phyloP scores from a whole-genome alignment of 2,329 filamentous ascomycete species.

The Arthrobotrys musiformis region DNA sequence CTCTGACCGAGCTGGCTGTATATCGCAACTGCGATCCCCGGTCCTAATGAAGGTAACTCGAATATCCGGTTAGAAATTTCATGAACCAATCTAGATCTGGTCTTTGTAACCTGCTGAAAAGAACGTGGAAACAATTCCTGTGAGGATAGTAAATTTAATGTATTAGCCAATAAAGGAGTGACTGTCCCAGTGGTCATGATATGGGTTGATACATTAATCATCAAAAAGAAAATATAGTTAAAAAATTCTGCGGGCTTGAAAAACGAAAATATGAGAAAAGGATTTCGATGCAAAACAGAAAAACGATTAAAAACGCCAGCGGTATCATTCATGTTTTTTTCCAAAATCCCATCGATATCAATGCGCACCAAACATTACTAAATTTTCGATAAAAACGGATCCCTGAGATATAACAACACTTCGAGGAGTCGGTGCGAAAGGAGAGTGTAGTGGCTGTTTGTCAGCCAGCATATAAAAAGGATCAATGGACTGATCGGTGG shows the following conservation, averaged over 20 bases:
- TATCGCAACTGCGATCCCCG: not conserved
- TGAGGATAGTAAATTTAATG: not conserved
- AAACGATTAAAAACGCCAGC: not conserved
- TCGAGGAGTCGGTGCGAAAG: not conserved
- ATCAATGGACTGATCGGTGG: not conserved
- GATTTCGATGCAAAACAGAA: not conserved
- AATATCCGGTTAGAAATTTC: not conserved
- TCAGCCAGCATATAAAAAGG: not conserved
- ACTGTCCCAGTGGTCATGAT: not conserved
- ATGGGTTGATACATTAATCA: conserved; percentile 9
- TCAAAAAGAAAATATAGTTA: not conserved
- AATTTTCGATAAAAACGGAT: not conserved
- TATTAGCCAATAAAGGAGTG: conserved; percentile 16
- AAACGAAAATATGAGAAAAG: not conserved
- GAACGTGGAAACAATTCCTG: not conserved
- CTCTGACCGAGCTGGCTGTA: not conserved
- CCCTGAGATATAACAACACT: not conserved
- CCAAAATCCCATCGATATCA: conserved; percentile 8
- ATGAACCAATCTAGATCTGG: not conserved
- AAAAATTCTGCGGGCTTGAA: not conserved
- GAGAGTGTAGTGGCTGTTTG: not conserved
- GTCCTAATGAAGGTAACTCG: not conserved
- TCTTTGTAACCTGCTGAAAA: not conserved
- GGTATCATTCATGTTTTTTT: conserved; percentile 18
- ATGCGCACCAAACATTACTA: conserved; percentile 15